Evolutionary conservation across 495 filamentous ascomycete genomes (phyloP).

Genomic region (Neurospora sublineolata): DNA sequence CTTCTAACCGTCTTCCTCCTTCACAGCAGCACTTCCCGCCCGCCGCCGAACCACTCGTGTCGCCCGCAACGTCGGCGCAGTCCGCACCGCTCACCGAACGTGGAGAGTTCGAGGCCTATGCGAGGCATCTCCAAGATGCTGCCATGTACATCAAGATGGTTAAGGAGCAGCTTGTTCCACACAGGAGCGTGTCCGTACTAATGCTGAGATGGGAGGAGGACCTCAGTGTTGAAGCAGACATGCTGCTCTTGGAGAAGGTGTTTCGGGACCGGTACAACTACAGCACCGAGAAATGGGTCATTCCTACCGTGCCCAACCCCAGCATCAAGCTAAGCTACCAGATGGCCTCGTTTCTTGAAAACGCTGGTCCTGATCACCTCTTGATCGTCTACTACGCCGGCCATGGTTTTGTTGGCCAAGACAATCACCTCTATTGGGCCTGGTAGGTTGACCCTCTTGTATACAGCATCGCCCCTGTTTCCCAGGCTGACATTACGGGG

Average conservation of each 20-base stretch:
- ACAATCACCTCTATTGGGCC: constrained; percentile 45
- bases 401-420: constrained; percentile 36
- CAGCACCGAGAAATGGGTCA: constrained; percentile 39
- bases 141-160: constrained; percentile 43
- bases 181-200: constrained; percentile 40
- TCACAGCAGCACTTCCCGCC: constrained; percentile 5
- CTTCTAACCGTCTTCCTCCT: neutral
- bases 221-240: constrained; percentile 34
- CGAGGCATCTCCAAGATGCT: constrained; percentile 47
- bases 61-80: constrained; percentile 10
- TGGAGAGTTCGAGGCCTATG: constrained; percentile 46
- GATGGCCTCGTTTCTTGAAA: constrained; percentile 38
- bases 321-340: constrained; percentile 42
- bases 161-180: constrained; percentile 24
- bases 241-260: constrained; percentile 36
- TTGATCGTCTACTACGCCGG: constrained; percentile 48
- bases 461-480: neutral
- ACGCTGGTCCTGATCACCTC: constrained; percentile 41
- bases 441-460: constrained; percentile 29
- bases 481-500: constrained; percentile 2
- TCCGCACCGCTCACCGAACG: constrained; percentile 25
- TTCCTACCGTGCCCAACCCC: constrained; percentile 38
- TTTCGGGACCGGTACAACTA: constrained; percentile 43
- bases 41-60: constrained; percentile 14
- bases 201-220: constrained; percentile 47